These are phyloP conservation scores for Blastobotrys illinoisensis DNA, from an alignment of 1,139 yeast genomes.

Conservation along the genomic window DNA sequence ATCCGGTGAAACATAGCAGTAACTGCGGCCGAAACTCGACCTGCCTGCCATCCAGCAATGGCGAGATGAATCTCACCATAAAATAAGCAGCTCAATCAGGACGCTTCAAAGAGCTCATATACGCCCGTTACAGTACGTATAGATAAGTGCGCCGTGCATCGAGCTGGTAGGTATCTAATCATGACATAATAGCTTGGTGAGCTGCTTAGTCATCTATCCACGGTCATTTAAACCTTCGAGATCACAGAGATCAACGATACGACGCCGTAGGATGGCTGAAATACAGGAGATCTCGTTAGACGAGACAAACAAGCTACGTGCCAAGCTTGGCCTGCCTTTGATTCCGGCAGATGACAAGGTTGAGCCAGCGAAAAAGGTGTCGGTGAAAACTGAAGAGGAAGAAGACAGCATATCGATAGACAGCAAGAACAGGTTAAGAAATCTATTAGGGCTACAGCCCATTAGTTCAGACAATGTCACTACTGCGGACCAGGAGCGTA, in stretches of 20 bases:
- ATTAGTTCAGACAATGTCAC: slow-evolving; percentile 18
- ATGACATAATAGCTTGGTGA: no score
- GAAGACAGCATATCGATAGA: slow-evolving; percentile 26
- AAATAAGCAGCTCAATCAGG: no score
- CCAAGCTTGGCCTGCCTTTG: slow-evolving; percentile 33
- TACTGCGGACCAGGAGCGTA: slow-evolving; percentile 24
- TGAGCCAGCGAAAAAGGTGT: neutral
- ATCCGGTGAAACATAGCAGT: no score
- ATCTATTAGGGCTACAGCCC: slow-evolving; percentile 33
- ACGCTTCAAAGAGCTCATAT: no score
- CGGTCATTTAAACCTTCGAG: neutral
- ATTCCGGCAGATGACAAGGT: slow-evolving; percentile 24
- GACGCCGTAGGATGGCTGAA: slow-evolving; percentile 6
- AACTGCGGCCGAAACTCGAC: no score
- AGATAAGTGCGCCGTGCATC: no score
- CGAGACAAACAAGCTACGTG: slow-evolving; percentile 35
- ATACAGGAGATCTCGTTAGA: slow-evolving; percentile 27
- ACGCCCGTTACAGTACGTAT: no score
- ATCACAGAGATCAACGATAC: neutral
- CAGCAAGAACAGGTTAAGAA: slow-evolving; percentile 34
- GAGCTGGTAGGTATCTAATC: no score
- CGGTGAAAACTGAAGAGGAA: slow-evolving; percentile 4
- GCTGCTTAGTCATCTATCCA: neutral
- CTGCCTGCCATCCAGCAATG: no score
- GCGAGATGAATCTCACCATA: no score